Evolutionary conservation across 768 basidiomycete species (phyloP).

Genomic region (Lactifluus echinatus): DNA sequence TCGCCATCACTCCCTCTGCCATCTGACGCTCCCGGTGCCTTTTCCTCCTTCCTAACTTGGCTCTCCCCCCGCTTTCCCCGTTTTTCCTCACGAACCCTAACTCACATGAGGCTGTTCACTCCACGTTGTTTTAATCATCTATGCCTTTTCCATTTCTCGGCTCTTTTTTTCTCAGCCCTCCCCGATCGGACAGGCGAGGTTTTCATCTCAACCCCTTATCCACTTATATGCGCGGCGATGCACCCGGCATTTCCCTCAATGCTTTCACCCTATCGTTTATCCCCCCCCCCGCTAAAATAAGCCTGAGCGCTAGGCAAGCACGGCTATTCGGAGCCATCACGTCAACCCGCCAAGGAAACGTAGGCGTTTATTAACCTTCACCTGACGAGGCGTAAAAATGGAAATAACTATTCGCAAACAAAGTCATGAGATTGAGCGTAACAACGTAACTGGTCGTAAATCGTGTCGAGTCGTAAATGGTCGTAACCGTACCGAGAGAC

Average conservation of each 20-base stretch:
- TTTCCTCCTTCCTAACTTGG: not conserved
- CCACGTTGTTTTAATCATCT: conserved; percentile 22
- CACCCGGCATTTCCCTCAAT: conserved; percentile 11
- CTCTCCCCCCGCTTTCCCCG: not conserved
- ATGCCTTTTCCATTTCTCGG: conserved; percentile 21
- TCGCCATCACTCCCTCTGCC: not conserved
- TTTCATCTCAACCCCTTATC: conserved; percentile 21
- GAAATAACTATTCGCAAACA: conserved; percentile 11
- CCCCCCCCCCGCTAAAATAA: conserved; percentile 14
- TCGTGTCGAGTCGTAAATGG: conserved; percentile 25
- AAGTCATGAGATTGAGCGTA: conserved; percentile 13
- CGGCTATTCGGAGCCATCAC: conserved; percentile 15
- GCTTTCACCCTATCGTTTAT: conserved; percentile 11
- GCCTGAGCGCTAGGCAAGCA: conserved; percentile 10
- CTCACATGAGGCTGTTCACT: conserved; percentile 16
- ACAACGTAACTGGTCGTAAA: conserved; percentile 21
- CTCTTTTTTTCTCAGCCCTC: conserved; percentile 19
- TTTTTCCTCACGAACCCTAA: conserved; percentile 5
- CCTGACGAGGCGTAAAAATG: conserved; percentile 4
- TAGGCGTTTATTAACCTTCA: conserved; percentile 2
- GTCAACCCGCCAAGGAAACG: conserved; percentile 15
- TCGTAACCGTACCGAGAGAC: conserved; percentile 26
- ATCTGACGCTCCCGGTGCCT: too few species aligned
- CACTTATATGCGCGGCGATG: conserved; percentile 20
- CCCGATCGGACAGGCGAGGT: conserved; percentile 20